These are phyloP conservation scores for Debaryomycetaceae sp. DNA, from an alignment of 1,139 yeast species.

Conservation along the genomic window DNA sequence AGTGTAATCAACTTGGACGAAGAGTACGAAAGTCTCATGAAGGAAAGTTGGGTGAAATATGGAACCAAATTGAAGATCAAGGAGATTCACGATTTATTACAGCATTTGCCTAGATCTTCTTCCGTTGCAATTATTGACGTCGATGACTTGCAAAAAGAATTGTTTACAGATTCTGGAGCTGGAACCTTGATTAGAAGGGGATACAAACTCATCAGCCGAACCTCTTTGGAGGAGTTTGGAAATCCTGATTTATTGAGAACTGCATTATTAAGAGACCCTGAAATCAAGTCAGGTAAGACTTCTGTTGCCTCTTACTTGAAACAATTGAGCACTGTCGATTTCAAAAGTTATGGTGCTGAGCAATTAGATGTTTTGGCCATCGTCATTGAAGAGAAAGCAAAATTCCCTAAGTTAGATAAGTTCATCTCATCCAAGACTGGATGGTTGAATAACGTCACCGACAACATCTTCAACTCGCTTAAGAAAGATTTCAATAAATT, in stretches of 20 bases:
- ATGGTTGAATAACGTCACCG: slow-evolving; percentile 97
- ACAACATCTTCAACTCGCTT: slow-evolving; percentile 83
- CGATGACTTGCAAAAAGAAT: slow-evolving; percentile 90
- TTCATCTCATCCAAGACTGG: slow-evolving; percentile 86
- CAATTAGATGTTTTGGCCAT: slow-evolving; percentile 93
- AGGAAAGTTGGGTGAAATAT: slow-evolving; percentile 96
- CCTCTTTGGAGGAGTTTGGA: slow-evolving; percentile 67
- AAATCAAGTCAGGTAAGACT: slow-evolving; percentile 63
- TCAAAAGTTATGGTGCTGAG: slow-evolving; percentile 91
- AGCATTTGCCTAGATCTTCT: slow-evolving; percentile 92
- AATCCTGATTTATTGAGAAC: slow-evolving; percentile 72
- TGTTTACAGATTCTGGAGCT: slow-evolving; percentile 98
- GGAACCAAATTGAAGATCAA: slow-evolving; percentile 96
- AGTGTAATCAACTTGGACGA: slow-evolving; percentile 91
- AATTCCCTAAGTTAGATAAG: slow-evolving; percentile 77
- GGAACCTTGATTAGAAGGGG: slow-evolving; percentile 98
- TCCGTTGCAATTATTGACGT: slow-evolving; percentile 97
- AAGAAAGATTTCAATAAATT: slow-evolving; percentile 69
- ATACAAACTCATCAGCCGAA: slow-evolving; percentile 74
- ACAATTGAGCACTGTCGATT: slow-evolving; percentile 57
- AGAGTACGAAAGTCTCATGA: slow-evolving; percentile 86
- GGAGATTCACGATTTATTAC: slow-evolving; percentile 91
- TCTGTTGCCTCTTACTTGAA: slow-evolving; percentile 83
- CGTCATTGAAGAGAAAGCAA: slow-evolving; percentile 45
- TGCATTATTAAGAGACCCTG: slow-evolving; percentile 76